phyloP scores from a whole-genome alignment of 2,329 filamentous ascomycete genomes.

The Pestalotiopsis sp. region DNA sequence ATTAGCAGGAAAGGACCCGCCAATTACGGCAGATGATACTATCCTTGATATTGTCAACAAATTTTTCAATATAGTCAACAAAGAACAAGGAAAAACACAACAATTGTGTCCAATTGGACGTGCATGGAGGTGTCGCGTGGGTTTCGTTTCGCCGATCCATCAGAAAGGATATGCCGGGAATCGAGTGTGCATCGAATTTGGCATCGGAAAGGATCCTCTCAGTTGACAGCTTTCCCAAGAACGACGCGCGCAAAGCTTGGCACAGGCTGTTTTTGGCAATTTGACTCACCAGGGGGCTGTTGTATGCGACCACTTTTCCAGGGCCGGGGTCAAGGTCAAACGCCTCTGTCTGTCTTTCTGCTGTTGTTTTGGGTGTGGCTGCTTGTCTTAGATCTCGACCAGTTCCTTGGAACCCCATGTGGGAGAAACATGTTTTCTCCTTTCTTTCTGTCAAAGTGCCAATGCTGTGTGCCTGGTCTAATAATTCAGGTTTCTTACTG shows the following conservation, averaged over 20 bases:
- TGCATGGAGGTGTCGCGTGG: too few species aligned
- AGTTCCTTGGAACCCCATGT: constrained; percentile 5
- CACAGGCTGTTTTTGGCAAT: background rate
- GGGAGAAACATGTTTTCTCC: background rate
- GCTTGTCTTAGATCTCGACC: background rate
- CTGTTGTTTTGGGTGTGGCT: background rate
- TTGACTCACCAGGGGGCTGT: background rate
- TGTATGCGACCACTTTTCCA: background rate
- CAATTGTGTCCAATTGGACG: too few species aligned
- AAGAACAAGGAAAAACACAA: too few species aligned
- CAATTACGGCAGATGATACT: too few species aligned
- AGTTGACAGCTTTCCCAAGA: background rate
- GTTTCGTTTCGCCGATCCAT: too few species aligned
- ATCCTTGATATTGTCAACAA: too few species aligned
- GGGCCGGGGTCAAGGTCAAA: background rate
- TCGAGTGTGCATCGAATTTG: background rate
- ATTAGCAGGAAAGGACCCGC: too few species aligned
- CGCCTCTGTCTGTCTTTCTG: background rate
- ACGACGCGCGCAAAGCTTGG: background rate
- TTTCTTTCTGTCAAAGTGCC: too few species aligned
- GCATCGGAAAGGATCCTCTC: background rate
- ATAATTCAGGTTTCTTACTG: background rate
- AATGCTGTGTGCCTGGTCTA: background rate
- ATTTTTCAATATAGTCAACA: too few species aligned
- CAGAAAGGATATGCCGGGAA: background rate